Evolutionary conservation across 2,329 filamentous ascomycete species (phyloP).

Genomic region (Graphilbum ipis-grandicollis): DNA sequence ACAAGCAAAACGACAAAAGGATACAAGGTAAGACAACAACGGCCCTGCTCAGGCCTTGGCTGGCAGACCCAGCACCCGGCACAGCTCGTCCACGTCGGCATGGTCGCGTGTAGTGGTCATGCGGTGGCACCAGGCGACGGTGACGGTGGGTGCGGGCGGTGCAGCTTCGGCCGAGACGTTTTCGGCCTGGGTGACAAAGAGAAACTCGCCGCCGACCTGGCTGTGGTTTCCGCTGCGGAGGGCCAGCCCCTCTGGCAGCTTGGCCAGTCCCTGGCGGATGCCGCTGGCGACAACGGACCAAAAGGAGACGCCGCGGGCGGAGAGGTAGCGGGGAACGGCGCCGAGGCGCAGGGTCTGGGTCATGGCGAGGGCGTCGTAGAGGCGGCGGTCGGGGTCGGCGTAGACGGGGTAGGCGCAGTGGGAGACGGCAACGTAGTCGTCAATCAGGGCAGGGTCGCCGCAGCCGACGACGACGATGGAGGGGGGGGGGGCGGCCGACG

Average conservation of each 20-base stretch:
- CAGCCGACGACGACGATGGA: slow-evolving; percentile 57
- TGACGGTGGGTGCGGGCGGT: slow-evolving; percentile 6
- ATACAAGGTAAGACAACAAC: too few species aligned
- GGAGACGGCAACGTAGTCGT: slow-evolving; percentile 45
- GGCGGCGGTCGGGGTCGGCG: slow-evolving; percentile 49
- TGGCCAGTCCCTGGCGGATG: slow-evolving; percentile 41
- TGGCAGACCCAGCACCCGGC: slow-evolving; percentile 45
- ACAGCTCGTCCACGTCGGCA: slow-evolving; percentile 49
- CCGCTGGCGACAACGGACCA: slow-evolving; percentile 28
- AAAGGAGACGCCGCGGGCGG: slow-evolving; percentile 32
- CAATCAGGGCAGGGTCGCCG: slow-evolving; percentile 50
- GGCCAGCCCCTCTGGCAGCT: slow-evolving; percentile 38
- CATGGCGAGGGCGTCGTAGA: slow-evolving; percentile 56
- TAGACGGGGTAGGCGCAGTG: slow-evolving; percentile 58
- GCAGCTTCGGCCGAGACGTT: too few species aligned
- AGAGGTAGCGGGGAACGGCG: slow-evolving; percentile 45
- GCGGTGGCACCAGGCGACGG: slow-evolving; percentile 60
- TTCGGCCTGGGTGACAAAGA: slow-evolving; percentile 41
- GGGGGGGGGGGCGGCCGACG: slow-evolving; percentile 26
- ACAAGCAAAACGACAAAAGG: neutral
- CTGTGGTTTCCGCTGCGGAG: slow-evolving; percentile 46
- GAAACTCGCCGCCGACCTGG: slow-evolving; percentile 61
- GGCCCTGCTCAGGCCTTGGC: too few species aligned
- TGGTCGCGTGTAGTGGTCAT: slow-evolving; percentile 71
- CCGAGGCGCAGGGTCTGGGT: slow-evolving; percentile 44